A percentile compares a stretch with the other conserved stretches of the same genome.
These are phyloP conservation scores for Trametes hirsuta DNA, from an alignment of 1,284 basidiomycete species.

Conservation along the genomic window DNA sequence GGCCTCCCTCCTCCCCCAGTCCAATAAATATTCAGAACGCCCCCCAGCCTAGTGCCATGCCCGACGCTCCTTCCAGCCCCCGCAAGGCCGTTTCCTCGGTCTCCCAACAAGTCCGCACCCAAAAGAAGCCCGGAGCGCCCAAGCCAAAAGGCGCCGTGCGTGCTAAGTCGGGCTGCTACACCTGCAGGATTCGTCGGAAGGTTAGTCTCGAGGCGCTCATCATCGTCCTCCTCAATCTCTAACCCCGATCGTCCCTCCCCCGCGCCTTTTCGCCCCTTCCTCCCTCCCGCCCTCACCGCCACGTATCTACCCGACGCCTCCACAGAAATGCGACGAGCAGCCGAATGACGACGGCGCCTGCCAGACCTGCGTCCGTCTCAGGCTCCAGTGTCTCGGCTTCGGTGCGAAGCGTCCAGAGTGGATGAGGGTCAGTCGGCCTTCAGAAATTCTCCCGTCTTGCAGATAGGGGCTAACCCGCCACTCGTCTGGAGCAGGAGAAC, in stretches of 20 bases:
- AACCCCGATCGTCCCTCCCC: slow-evolving; percentile 21
- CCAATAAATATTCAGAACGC: slow-evolving; percentile 21
- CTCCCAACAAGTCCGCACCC: slow-evolving; percentile 34
- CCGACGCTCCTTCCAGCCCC: slow-evolving; percentile 38
- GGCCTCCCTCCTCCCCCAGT: slow-evolving; percentile 18
- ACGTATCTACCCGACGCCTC: slow-evolving; percentile 6
- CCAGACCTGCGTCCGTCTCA: slow-evolving; percentile 75
- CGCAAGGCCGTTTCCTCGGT: slow-evolving; percentile 41
- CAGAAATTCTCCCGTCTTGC: slow-evolving; percentile 2
- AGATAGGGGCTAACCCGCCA: slow-evolving; percentile 17
- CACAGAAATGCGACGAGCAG: slow-evolving; percentile 83
- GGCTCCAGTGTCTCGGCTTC: slow-evolving; percentile 84
- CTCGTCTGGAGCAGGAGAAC: slow-evolving; percentile 53
- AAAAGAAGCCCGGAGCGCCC: slow-evolving; percentile 56
- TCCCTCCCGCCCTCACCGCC: slow-evolving; percentile 9
- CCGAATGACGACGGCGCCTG: slow-evolving; percentile 64
- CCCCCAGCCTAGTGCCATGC: slow-evolving; percentile 30
- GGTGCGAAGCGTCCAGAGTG: slow-evolving; percentile 84
- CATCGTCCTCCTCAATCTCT: slow-evolving; percentile 21
- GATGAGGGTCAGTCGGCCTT: slow-evolving; percentile 62
- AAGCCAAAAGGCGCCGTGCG: slow-evolving; percentile 79
- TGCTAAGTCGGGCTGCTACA: slow-evolving; percentile 85
- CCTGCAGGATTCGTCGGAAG: slow-evolving; percentile 82
- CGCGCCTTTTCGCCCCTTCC: slow-evolving; percentile 23
- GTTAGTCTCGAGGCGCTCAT: slow-evolving; percentile 41